phyloP scores from a whole-genome alignment of 78 protist genomes.

The Dictyostelium intermedium region DNA sequence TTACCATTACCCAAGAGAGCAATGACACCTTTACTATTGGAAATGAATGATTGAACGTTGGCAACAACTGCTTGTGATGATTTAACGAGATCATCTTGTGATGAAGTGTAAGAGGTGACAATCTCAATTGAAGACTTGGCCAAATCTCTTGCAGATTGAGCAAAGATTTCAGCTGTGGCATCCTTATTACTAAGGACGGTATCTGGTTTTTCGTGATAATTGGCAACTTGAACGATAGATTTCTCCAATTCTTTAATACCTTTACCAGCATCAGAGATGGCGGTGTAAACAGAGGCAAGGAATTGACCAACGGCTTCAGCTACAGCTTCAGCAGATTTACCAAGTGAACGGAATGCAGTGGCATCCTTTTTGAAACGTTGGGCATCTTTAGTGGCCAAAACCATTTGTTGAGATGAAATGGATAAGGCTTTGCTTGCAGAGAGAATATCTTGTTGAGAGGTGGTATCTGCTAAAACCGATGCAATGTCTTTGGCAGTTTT shows the following conservation, averaged over 20 bases:
- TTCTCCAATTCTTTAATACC: conserved; percentile 79
- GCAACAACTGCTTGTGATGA: conserved; percentile 27
- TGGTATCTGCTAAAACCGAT: conserved; percentile 21
- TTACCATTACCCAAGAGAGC: background rate
- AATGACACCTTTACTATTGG: conserved; percentile 25
- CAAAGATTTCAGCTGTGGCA: conserved; percentile 39
- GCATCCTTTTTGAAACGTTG: conserved; percentile 83
- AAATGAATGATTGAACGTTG: conserved; percentile 23
- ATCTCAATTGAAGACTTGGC: conserved; percentile 57
- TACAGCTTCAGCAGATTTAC: conserved; percentile 75
- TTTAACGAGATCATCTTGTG: conserved; percentile 70
- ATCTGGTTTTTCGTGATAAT: conserved; percentile 49
- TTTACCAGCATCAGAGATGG: conserved; percentile 76
- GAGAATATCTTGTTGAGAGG: conserved; percentile 69
- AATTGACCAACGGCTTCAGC: conserved; percentile 79
- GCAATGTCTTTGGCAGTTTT: conserved; percentile 47
- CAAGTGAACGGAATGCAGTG: conserved; percentile 75
- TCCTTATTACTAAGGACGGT: conserved; percentile 23
- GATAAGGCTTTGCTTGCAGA: conserved; percentile 68
- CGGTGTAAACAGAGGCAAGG: conserved; percentile 35
- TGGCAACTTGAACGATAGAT: conserved; percentile 12
- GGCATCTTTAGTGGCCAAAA: conserved; percentile 79
- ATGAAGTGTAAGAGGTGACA: conserved; percentile 50
- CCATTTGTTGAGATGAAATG: conserved; percentile 74
- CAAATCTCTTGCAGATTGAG: conserved; percentile 53